Percentiles rank a stretch among this genome's conserved stretches.
phyloP scores from a whole-genome alignment of 2,329 filamentous ascomycete species.

The Aureobasidium mangrovei region DNA sequence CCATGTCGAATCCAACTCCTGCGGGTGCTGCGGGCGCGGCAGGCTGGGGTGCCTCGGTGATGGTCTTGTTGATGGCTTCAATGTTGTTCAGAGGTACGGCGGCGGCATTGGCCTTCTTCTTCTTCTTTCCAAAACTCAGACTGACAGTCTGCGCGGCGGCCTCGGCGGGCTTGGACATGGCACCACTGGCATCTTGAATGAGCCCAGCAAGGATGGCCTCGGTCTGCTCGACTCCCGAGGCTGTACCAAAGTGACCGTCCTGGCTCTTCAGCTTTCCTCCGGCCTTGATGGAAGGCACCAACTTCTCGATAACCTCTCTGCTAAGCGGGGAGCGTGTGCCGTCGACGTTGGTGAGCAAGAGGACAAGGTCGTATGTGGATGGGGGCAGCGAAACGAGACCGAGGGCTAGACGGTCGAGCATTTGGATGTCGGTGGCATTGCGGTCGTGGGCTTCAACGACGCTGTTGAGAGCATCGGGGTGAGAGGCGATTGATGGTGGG shows the following conservation, averaged over 20 bases:
- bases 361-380: slow-evolving; percentile 71
- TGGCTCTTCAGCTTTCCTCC: slow-evolving; percentile 62
- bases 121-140: slow-evolving; percentile 53
- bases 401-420: slow-evolving; percentile 86
- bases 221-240: slow-evolving; percentile 46
- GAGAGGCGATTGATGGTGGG: slow-evolving; percentile 78
- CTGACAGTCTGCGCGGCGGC: slow-evolving; percentile 27
- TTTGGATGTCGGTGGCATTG: slow-evolving; percentile 77
- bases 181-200: slow-evolving; percentile 48
- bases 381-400: slow-evolving; percentile 70
- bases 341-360: slow-evolving; percentile 73
- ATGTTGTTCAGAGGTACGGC: slow-evolving; percentile 28
- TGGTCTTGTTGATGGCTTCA: slow-evolving; percentile 28
- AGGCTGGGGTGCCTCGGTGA: slow-evolving; percentile 29
- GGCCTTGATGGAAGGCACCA: slow-evolving; percentile 62
- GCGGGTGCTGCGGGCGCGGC: slow-evolving; percentile 42
- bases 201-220: slow-evolving; percentile 81
- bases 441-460: slow-evolving; percentile 68
- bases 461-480: slow-evolving; percentile 66
- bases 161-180: slow-evolving; percentile 55
- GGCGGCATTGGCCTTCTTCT: slow-evolving; percentile 44
- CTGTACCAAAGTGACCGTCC: slow-evolving; percentile 49
- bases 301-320: slow-evolving; percentile 56
- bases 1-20: slow-evolving; percentile 59
- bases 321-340: slow-evolving; percentile 58